These are phyloP conservation scores for Gomphus sp. DNA, from an alignment of 1,284 basidiomycete species.

Conservation along the genomic window DNA sequence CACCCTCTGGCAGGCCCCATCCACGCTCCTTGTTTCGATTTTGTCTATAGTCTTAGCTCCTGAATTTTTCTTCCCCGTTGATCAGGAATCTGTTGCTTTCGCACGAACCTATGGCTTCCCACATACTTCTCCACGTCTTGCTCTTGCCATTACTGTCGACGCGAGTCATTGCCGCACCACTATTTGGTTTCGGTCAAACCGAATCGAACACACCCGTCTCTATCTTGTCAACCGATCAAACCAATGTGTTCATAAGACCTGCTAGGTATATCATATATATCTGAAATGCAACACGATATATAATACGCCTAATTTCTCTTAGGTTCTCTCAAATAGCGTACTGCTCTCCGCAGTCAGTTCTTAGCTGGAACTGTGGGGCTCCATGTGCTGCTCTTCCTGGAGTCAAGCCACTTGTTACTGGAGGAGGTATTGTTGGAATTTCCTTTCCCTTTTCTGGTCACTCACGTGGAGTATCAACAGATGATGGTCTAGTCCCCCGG, in stretches of 20 bases:
- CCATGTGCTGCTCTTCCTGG: slow-evolving; percentile 25
- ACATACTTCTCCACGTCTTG: neutral
- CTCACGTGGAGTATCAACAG: slow-evolving; percentile 10
- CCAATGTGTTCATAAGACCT: slow-evolving; percentile 1
- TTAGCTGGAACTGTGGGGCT: slow-evolving; percentile 27
- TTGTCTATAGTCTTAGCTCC: neutral
- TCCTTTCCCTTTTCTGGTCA: neutral
- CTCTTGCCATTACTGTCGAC: neutral
- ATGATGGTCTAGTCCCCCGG: slow-evolving; percentile 25
- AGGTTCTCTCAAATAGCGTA: slow-evolving; percentile 32
- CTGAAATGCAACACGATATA: neutral
- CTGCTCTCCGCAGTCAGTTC: slow-evolving; percentile 25
- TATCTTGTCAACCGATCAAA: neutral
- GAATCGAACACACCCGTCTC: neutral
- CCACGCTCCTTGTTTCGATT: neutral
- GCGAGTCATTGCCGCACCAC: neutral
- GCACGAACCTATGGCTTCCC: neutral
- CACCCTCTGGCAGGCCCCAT: no score
- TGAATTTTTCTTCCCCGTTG: neutral
- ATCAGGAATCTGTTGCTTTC: neutral
- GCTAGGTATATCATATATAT: neutral
- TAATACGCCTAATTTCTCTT: neutral
- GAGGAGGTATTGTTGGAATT: slow-evolving; percentile 23
- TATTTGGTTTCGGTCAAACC: neutral
- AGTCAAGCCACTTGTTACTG: slow-evolving; percentile 26